Conservation (phyloP, 2,329 filamentous ascomycete species). For the Microdochium trichocladiopsis region DNA sequence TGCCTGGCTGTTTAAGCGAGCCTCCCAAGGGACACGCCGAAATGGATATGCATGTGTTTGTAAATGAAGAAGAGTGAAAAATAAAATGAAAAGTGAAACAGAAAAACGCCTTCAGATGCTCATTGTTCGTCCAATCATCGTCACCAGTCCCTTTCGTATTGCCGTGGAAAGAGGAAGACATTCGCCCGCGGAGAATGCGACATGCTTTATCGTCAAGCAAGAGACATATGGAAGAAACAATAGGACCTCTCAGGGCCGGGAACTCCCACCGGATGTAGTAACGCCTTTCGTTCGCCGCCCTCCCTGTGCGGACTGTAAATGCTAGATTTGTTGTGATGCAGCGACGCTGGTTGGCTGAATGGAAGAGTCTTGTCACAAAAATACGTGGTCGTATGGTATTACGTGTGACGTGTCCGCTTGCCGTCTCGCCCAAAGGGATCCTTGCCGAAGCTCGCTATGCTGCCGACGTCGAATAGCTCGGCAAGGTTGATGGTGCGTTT, state of each 20-base stretch:
- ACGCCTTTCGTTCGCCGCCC: neutral
- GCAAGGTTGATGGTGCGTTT: conserved; percentile 69
- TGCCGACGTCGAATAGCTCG: conserved; percentile 68
- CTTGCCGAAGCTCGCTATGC: conserved; percentile 49
- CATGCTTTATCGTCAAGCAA: neutral
- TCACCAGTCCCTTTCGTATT: neutral
- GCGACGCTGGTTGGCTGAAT: neutral
- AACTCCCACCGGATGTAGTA: neutral
- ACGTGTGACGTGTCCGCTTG: conserved; percentile 45
- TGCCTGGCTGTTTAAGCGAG: too few species aligned
- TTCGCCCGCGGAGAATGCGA: neutral
- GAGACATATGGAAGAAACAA: neutral
- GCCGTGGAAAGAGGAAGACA: neutral
- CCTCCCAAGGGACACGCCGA: too few species aligned
- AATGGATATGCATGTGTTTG: too few species aligned
- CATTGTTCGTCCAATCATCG: conserved; percentile 1
- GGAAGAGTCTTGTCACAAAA: too few species aligned
- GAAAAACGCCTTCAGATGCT: neutral
- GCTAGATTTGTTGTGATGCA: neutral
- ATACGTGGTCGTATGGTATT: conserved; percentile 4
- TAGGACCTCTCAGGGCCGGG: neutral
- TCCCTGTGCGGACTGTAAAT: neutral
- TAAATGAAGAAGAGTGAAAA: neutral
- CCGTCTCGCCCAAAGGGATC: conserved; percentile 43
- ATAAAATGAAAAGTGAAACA: neutral